Percentiles rank a stretch among this genome's conserved stretches.
These are phyloP conservation scores for Hyaloscypha hepaticicola DNA, from an alignment of 495 filamentous ascomycete genomes.

Conservation along the genomic window DNA sequence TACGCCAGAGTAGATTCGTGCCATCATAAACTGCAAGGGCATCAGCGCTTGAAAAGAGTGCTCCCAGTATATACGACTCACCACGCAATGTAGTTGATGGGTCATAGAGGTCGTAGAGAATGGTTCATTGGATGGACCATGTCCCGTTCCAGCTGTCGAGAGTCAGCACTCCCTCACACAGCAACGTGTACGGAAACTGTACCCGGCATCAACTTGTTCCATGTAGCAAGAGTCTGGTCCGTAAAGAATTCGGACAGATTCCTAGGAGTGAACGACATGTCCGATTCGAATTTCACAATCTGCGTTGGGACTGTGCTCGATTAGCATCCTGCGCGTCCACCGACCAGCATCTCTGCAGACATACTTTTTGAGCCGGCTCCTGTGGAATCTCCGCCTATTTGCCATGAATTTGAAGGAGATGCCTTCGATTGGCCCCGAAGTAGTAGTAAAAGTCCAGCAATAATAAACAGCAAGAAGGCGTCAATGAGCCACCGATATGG, in stretches of 20 bases:
- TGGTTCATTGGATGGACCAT: neutral
- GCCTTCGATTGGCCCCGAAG: neutral
- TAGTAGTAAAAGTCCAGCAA: conserved; percentile 4
- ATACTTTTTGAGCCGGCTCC: neutral
- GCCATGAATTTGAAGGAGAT: neutral
- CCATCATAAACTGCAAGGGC: conserved; percentile 1
- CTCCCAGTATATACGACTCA: neutral
- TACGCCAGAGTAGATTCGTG: conserved; percentile 7
- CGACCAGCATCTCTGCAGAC: neutral
- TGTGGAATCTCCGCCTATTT: conserved; percentile 3
- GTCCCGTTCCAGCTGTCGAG: neutral
- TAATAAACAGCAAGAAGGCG: conserved; percentile 1
- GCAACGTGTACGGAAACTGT: neutral
- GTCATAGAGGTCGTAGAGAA: conserved; percentile 10
- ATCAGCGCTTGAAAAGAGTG: neutral
- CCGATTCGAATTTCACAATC: neutral
- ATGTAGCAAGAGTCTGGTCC: neutral
- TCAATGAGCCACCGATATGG: conserved; percentile 4
- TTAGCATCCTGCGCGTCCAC: neutral
- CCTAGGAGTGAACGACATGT: conserved; percentile 4
- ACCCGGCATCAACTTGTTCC: conserved; percentile 6
- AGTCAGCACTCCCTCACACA: conserved; percentile 1
- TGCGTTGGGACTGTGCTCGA: conserved; percentile 3
- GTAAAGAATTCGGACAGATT: conserved; percentile 3
- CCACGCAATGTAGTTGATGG: conserved; percentile 8